These are phyloP conservation scores for Coleophoma crateriformis DNA, from an alignment of 2,329 filamentous ascomycete genomes.

Conservation along the genomic window DNA sequence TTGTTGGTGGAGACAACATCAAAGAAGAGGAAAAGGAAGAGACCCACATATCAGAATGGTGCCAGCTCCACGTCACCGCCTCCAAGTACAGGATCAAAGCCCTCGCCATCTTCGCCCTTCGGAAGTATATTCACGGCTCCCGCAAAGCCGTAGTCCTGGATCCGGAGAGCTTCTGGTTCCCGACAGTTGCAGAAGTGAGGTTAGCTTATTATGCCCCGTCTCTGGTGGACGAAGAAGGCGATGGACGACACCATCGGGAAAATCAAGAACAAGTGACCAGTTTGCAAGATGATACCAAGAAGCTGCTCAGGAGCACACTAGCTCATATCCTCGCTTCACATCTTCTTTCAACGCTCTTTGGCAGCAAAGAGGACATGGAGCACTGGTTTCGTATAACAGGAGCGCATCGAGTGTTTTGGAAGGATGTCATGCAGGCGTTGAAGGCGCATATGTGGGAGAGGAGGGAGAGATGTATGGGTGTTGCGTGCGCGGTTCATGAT, in stretches of 20 bases:
- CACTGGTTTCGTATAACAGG: neutral
- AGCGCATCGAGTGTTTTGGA: neutral
- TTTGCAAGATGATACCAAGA: neutral
- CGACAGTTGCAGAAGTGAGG: neutral
- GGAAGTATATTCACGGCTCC: neutral
- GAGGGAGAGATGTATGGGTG: neutral
- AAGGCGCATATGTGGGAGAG: neutral
- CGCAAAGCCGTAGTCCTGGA: too few relatives aligned
- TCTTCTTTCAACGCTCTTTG: neutral
- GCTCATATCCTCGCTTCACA: neutral
- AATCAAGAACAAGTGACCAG: too few relatives aligned
- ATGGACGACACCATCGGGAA: too few relatives aligned
- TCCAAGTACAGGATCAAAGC: neutral
- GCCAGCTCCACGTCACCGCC: neutral
- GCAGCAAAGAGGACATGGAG: neutral
- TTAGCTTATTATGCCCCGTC: too few relatives aligned
- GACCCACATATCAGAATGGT: neutral
- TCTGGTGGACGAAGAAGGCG: too few relatives aligned
- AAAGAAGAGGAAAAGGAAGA: neutral
- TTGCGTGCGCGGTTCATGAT: neutral
- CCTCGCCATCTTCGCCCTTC: neutral
- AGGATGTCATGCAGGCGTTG: neutral
- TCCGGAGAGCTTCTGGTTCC: neutral
- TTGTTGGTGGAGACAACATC: too few relatives aligned
- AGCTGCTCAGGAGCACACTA: neutral